Base-by-base conservation (phyloP, 225 moss, liverwort and hornwort genomes). In the Straminergon stramineum region DNA sequence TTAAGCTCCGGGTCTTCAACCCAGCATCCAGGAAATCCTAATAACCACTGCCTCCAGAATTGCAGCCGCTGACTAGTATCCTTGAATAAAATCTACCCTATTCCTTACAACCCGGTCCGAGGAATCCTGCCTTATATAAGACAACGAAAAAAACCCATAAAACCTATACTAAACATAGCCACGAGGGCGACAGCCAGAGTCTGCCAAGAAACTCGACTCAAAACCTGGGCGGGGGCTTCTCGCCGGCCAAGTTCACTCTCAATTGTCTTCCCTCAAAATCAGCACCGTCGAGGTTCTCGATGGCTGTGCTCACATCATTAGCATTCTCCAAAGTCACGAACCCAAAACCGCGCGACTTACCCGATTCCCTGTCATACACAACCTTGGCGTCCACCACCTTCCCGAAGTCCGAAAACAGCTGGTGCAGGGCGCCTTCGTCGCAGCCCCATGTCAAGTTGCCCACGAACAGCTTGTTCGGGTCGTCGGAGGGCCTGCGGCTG, bases 381-480 rank as follows among this genome's bases (percentile, higher is more conserved):
- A 98, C 94, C 92, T 93, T 97, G 7, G 97, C 96, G 23, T 98
- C 97, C 68, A 96, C 88, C 22, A 98, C 98, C 71, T 91, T 96
- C 37, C 98, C 98, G 53, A 75, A 96, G 82, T 93, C 96, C 8
- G 94, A 93, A 76, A 98, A 98, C 43, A 98, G 88, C 48, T 93
- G 83, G 30, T 93, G 84, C 86, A 98, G 83, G 6, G 90, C 91
- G 8, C 69, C 91, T 37, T 97, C 96, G 70, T 98, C 95, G 5
- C 96, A 94, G 55, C 93, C 91, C 98, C 98, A 98, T 0, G 95
- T 66, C 31, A 98, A 85, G 87, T 98, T 98, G n/a, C 98, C 98
- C 17, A 96, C 97, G 79, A 97, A 98, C 15, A 98, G 91, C 90
- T 97, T 98, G 90, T 96, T 93, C 9, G 95, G 94, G 32, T 90